Evolutionary conservation across 179 eudicot genomes (phyloP).

Genomic region (Beta lomatogona): DNA sequence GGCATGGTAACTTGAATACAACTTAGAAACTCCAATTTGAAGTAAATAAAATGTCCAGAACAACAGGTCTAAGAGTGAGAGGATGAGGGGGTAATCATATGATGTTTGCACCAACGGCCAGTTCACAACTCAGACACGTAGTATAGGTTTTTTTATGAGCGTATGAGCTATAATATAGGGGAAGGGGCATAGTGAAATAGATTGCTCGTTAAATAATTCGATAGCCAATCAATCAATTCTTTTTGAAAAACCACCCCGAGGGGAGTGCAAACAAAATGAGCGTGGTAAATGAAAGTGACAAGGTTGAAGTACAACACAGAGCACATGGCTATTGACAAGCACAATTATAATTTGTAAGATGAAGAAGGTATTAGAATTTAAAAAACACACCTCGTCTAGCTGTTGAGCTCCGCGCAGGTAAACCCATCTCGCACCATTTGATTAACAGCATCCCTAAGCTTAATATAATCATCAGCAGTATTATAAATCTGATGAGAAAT

Average conservation of each 20-base stretch:
- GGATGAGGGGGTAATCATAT: not conserved
- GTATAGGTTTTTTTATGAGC: no score
- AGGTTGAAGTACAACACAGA: not conserved
- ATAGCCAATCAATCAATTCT: no score
- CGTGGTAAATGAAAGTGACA: not conserved
- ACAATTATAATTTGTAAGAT: not conserved
- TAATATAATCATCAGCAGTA: slow-evolving; percentile 47
- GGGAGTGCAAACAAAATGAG: not conserved
- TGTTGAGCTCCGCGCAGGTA: slow-evolving; percentile 43
- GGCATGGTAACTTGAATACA: not conserved
- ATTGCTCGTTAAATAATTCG: no score
- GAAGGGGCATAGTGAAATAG: not conserved
- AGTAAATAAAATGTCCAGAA: not conserved
- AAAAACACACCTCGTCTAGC: slow-evolving; percentile 43
- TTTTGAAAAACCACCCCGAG: no score
- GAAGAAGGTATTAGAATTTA: not conserved
- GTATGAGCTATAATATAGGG: not conserved
- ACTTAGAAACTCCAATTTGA: not conserved
- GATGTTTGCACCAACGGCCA: no score
- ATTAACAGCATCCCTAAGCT: slow-evolving; percentile 62
- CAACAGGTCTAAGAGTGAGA: not conserved
- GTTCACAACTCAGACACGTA: no score
- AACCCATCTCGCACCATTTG: slow-evolving; percentile 52
- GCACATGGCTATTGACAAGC: not conserved
- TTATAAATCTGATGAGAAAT: slow-evolving; percentile 73